Percentiles rank a stretch among this genome's conserved stretches.
phyloP scores from a whole-genome alignment of 2,329 filamentous ascomycete species.

The Talaromyces albobiverticillius region DNA sequence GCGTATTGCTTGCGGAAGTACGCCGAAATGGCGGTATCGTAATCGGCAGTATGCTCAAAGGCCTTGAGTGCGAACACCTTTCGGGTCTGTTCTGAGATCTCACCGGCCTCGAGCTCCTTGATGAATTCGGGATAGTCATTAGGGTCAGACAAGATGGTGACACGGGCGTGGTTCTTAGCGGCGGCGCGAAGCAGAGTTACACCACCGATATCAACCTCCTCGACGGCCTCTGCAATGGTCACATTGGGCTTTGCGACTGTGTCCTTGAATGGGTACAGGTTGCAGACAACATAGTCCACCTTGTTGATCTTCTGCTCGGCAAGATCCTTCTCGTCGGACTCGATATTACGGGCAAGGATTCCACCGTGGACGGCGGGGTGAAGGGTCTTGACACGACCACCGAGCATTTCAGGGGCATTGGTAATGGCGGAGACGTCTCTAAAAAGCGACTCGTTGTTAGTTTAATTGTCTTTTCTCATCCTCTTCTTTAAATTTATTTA shows the following conservation, averaged over 20 bases:
- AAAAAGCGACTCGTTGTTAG: neutral
- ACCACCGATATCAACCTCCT: constrained; percentile 98
- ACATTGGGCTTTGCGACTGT: constrained; percentile 96
- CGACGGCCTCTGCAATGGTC: constrained; percentile 91
- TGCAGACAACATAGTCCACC: constrained; percentile 95
- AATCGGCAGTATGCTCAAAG: constrained; percentile 96
- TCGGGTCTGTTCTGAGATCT: constrained; percentile 79
- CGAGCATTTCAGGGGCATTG: constrained; percentile 93
- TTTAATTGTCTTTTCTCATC: neutral
- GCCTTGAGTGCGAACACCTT: constrained; percentile 94
- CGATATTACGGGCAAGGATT: constrained; percentile 90
- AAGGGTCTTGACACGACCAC: constrained; percentile 88
- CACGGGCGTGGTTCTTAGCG: constrained; percentile 94
- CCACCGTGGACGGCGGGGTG: constrained; percentile 83
- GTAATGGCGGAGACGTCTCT: constrained; percentile 98
- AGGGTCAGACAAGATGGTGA: constrained; percentile 94
- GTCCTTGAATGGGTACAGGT: constrained; percentile 98
- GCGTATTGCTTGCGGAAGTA: constrained; percentile 99
- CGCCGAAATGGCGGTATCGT: constrained; percentile 88
- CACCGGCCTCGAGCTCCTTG: constrained; percentile 79
- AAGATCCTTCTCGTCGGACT: constrained; percentile 94
- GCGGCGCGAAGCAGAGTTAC: constrained; percentile 95
- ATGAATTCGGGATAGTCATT: constrained; percentile 92
- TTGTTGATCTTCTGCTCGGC: constrained; percentile 93
- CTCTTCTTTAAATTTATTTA: neutral